These are phyloP conservation scores for Hippophae rhamnoides DNA, from an alignment of 306 rosid genomes.

Conservation along the genomic window DNA sequence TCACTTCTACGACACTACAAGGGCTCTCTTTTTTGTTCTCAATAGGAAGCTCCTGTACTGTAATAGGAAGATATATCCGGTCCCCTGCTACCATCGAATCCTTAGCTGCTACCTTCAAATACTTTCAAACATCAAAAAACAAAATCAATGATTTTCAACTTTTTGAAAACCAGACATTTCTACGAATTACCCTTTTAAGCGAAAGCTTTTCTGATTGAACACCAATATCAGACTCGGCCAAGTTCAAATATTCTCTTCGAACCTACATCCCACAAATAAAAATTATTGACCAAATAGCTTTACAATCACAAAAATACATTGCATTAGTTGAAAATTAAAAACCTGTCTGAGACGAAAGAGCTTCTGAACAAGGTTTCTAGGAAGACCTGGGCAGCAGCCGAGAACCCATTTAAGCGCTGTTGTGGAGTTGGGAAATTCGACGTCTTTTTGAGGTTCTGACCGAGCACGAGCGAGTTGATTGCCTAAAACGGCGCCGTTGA, in stretches of 20 bases:
- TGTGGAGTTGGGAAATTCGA: conserved; percentile 16
- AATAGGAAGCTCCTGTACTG: conserved; percentile 32
- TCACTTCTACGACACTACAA: conserved; percentile 44
- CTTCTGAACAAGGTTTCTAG: conserved; percentile 72
- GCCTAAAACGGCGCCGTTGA: neutral
- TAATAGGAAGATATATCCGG: conserved; percentile 53
- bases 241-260: conserved; percentile 37
- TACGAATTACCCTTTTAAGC: conserved; percentile 42
- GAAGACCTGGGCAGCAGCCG: conserved; percentile 74
- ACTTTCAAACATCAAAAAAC: conserved; percentile 17
- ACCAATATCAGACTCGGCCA: conserved; percentile 10
- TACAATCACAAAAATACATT: neutral
- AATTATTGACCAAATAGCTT: neutral
- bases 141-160: neutral
- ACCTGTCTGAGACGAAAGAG: conserved; percentile 83
- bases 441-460: neutral
- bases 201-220: conserved; percentile 15
- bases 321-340: neutral
- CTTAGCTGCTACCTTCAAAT: conserved; percentile 54
- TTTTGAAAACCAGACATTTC: neutral
- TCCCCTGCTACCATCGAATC: conserved; percentile 62
- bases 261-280: conserved; percentile 28
- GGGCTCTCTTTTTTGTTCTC: conserved; percentile 22
- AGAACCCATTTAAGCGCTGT: conserved; percentile 71
- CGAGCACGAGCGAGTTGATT: neutral